These are phyloP conservation scores for Canavalia gladiata DNA, from an alignment of 306 rosid genomes.

Conservation along the genomic window DNA sequence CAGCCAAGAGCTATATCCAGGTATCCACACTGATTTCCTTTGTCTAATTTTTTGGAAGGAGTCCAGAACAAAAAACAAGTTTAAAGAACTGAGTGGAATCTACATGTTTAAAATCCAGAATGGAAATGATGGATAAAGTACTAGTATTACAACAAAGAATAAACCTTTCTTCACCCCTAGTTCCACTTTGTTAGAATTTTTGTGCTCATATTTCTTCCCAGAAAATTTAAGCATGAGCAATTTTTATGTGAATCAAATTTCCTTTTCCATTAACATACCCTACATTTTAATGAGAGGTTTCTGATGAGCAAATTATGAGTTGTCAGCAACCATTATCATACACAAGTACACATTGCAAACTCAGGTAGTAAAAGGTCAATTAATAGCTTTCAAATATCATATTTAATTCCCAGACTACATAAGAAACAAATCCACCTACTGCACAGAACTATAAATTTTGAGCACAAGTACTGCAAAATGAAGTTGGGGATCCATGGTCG, in stretches of 20 bases:
- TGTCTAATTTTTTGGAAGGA: slow-evolving; percentile 1
- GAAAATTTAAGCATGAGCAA: slow-evolving; percentile 18
- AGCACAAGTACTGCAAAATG: slow-evolving; percentile 1
- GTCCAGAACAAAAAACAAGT: neutral
- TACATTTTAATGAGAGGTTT: slow-evolving; percentile 12
- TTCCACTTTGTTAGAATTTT: neutral
- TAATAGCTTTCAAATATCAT: neutral
- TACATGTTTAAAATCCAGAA: neutral
- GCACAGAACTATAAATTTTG: neutral
- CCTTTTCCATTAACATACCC: neutral
- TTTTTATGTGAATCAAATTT: neutral
- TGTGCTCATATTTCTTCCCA: slow-evolving; percentile 3
- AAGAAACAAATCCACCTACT: slow-evolving; percentile 13
- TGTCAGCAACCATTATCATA: neutral
- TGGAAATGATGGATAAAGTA: neutral
- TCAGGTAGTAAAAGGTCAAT: neutral
- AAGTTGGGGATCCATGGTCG: slow-evolving; percentile 29
- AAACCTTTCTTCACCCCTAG: neutral
- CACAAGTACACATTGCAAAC: neutral
- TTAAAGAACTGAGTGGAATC: slow-evolving; percentile 15
- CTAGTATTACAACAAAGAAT: neutral
- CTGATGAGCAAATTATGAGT: neutral
- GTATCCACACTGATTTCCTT: neutral
- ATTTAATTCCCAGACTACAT: neutral
- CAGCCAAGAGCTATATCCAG: neutral